Base-by-base conservation (phyloP, 2,329 filamentous ascomycete genomes). In the Epichloe hybrida region DNA sequence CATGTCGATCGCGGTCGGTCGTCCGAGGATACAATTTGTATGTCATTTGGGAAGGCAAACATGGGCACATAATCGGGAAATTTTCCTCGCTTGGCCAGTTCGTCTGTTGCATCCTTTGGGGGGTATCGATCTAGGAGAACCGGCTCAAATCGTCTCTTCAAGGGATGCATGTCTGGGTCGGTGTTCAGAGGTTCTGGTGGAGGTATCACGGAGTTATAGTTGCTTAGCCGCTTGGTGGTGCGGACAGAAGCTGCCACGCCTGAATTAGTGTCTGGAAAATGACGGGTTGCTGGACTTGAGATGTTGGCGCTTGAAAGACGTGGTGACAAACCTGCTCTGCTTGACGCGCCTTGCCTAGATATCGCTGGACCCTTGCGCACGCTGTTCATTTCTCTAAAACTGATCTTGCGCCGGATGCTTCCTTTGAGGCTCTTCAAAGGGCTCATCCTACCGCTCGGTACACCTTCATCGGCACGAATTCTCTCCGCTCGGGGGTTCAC, bases 21-120 rank as follows among this genome's bases (percentile, higher is more conserved):
- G 62, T 98, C 93, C 1, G 90, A 90, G 1, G 93, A 96, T 9
- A 97, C 88, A 49, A 98, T 93, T 56, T 89, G 89, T 59, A 98
- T 93, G 66, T 98, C 93, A 67, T 97, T 96, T 44, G 93, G 93
- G 61, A 97, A 98, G 50, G 93, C 90, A 67, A 98, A 98, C 93
- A 98, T 97, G 51, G 93, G 93, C 17, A 98, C 88, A 61, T 96
- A 98, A 64, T 98, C 93, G 1, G 93, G 93, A 62, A 98, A 97
- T 52, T 79, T 83, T 50, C 88, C 89, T 61, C 93, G 79, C 60
- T 85, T 78, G 58, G 86, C 80, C 48, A 85, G 68, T 58, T 96
- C 90, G 52, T 95, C 89, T 21, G 81, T 75, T 62, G 88, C 85
- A 56, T 81, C 79, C 64, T 88, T 88, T 15, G 88, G 84, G 84